Conservation (phyloP, 805 yeast species). For the Zygosaccharomyces bisporus region DNA sequence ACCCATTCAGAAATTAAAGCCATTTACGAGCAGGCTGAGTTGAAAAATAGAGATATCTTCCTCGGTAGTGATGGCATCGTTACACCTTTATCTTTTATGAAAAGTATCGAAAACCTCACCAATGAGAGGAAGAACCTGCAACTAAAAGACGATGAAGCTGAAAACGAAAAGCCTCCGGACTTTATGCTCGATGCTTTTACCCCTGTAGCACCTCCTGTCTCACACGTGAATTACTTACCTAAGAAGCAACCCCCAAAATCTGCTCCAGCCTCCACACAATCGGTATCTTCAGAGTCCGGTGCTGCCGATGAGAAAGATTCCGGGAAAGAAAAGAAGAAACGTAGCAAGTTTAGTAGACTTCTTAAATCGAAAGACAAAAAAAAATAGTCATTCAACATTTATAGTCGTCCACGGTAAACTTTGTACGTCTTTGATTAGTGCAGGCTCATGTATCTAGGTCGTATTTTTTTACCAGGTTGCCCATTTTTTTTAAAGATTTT, state of each 20-base stretch:
- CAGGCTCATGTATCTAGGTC: slow-evolving; percentile 17
- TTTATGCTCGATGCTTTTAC: slow-evolving; percentile 37
- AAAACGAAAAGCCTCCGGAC: slow-evolving; percentile 41
- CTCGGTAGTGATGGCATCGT: slow-evolving; percentile 77
- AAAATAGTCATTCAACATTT: background rate
- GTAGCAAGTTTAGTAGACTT: slow-evolving; percentile 45
- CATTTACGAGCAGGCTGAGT: slow-evolving; percentile 61
- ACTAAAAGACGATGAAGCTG: slow-evolving; percentile 38
- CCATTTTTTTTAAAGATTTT: slow-evolving; percentile 30
- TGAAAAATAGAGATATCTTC: slow-evolving; percentile 66
- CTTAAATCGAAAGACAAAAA: slow-evolving; percentile 35
- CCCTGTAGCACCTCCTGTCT: slow-evolving; percentile 27
- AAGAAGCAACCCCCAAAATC: slow-evolving; percentile 16
- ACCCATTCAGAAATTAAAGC: slow-evolving; percentile 79
- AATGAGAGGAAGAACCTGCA: slow-evolving; percentile 41
- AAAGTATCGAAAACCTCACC: slow-evolving; percentile 38
- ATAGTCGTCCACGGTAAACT: background rate
- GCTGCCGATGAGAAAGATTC: slow-evolving; percentile 8
- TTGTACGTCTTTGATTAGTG: slow-evolving; percentile 4
- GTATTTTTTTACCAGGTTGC: slow-evolving; percentile 28
- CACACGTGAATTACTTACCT: slow-evolving; percentile 23
- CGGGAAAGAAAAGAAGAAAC: slow-evolving; percentile 43
- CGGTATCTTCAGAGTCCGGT: slow-evolving; percentile 9
- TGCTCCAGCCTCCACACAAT: slow-evolving; percentile 10
- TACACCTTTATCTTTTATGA: slow-evolving; percentile 45